Conservation (phyloP, 2,329 filamentous ascomycete species). For the Didymella segeticola region DNA sequence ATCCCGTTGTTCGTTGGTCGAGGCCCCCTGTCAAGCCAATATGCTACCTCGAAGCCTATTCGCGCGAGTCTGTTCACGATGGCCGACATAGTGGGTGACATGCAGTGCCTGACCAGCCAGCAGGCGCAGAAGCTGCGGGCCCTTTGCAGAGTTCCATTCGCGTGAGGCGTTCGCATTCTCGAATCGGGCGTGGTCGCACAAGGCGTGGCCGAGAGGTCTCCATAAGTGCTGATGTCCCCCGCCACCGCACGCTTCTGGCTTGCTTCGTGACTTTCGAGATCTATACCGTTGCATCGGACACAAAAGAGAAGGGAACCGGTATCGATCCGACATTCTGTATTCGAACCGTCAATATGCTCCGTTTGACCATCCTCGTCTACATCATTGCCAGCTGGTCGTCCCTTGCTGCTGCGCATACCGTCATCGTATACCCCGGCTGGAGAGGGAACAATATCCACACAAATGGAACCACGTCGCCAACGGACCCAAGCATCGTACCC, state of each 20-base stretch:
- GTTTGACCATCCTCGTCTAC: slow-evolving; percentile 41
- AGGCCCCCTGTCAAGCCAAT: slow-evolving; percentile 39
- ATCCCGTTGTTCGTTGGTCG: slow-evolving; percentile 43
- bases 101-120: slow-evolving; percentile 37
- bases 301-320: slow-evolving; percentile 9
- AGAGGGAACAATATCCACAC: slow-evolving; percentile 84
- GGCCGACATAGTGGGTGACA: slow-evolving; percentile 32
- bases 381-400: slow-evolving; percentile 45
- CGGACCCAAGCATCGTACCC: slow-evolving; percentile 43
- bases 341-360: slow-evolving; percentile 38
- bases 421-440: slow-evolving; percentile 87
- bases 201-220: slow-evolving; percentile 23
- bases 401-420: slow-evolving; percentile 71
- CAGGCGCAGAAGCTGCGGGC: slow-evolving; percentile 19
- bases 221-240: slow-evolving; percentile 41
- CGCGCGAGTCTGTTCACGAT: slow-evolving; percentile 29
- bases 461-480: slow-evolving; percentile 65
- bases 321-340: neutral
- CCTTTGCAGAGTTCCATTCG: slow-evolving; percentile 17
- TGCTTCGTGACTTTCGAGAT: slow-evolving; percentile 16
- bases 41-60: slow-evolving; percentile 34
- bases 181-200: slow-evolving; percentile 28
- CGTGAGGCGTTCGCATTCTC: slow-evolving; percentile 20
- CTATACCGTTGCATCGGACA: slow-evolving; percentile 8
- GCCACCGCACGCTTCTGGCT: slow-evolving; percentile 35